Evolutionary conservation across 306 rosid species (phyloP), one percentile per base, ranked within the genome.

Genomic region (Astragalus membranaceus): DNA sequence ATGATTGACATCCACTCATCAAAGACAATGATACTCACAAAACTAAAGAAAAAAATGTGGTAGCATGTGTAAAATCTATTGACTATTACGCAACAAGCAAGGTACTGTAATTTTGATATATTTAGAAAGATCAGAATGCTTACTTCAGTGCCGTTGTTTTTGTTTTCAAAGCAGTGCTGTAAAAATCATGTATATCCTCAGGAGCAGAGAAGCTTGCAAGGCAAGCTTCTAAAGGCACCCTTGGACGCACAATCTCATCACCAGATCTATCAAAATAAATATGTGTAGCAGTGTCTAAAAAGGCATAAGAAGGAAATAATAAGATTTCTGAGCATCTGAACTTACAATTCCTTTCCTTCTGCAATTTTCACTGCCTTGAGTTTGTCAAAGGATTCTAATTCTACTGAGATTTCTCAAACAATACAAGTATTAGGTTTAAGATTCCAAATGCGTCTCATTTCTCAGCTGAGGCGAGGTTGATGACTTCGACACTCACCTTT

Each of bases 161-260:
- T 42, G 87, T 75, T 73, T 83, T 83, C 86, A 92, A 84, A 8
- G 95, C 89, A 74, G 88, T 79, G 75, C 95, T 92, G 75, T 89
- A 88, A 85, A 89, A 92, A 48, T 86, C 98, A 71, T 88, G 89
- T 74, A 92, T 88, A 85, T 92, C 98, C 81, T 92, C 98, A 2
- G 96, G 85, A 69, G 88, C 85, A 15, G 95, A 84, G 79, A 87
- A 89, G 83, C 78, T 89, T 47, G 88, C 84, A 60, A 92, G 89
- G 81, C 98, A 92, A 71, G 96, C 88, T 80, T 86, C 92, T 52
- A 92, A 79, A 77, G 98, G 92, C 44, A 92, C 95, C 80, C 98
- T 84, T 23, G 98, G 96, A 50, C 98, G 98, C 35, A 92, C 88
- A 79, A 92, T 86, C 83, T 88, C 96, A 68, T 88, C 69, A 0